Evolutionary conservation across 1,284 basidiomycete species (phyloP).

Genomic region (Boletellus dicymbophilus): DNA sequence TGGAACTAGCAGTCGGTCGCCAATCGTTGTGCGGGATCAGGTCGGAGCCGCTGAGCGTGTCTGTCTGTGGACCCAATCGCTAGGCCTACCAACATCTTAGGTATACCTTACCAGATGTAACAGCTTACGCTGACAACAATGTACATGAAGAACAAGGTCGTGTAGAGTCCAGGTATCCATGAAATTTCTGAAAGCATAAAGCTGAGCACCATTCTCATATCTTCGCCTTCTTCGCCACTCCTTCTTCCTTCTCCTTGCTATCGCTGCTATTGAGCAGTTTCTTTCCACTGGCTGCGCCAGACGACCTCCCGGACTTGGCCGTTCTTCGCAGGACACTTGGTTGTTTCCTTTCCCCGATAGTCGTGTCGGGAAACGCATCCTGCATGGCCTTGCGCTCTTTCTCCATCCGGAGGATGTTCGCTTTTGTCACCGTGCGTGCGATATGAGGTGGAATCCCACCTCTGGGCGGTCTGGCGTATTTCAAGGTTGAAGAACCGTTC

Average conservation of each 20-base stretch:
- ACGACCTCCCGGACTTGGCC: not conserved
- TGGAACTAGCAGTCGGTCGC: too few species aligned
- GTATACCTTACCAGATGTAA: too few species aligned
- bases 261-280: not conserved
- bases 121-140: too few species aligned
- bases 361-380: conserved; percentile 8
- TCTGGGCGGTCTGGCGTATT: conserved; percentile 23
- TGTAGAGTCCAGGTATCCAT: not conserved
- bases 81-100: too few species aligned
- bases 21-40: too few species aligned
- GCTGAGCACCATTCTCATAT: conserved; percentile 7
- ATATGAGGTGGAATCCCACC: conserved; percentile 33
- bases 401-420: conserved; percentile 26
- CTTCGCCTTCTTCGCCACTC: conserved; percentile 18
- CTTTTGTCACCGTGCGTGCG: conserved; percentile 32
- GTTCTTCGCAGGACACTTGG: conserved; percentile 28
- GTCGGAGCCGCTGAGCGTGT: too few species aligned
- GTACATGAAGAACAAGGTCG: conserved; percentile 15
- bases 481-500: not conserved
- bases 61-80: too few species aligned
- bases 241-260: conserved; percentile 3
- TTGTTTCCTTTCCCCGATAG: conserved; percentile 12
- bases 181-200: conserved; percentile 15
- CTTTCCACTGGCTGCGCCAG: conserved; percentile 1
- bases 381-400: conserved; percentile 25